Conservation (phyloP, 345 rosid species). For the Rhizophora apiculata region DNA sequence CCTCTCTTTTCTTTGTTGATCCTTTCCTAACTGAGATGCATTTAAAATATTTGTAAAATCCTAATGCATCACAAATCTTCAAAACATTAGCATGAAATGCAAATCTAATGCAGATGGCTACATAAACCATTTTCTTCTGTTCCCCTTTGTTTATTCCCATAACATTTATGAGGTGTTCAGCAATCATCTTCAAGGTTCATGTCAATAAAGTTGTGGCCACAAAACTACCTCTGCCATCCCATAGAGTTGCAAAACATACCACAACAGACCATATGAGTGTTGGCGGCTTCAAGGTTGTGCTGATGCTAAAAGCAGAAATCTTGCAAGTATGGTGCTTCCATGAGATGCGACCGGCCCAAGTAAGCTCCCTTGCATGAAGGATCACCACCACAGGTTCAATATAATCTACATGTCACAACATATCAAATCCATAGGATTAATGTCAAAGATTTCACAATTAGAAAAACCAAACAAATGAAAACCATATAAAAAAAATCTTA, state of each 20-base stretch:
- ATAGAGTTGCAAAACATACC: conserved; percentile 49
- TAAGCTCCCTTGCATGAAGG: conserved; percentile 91
- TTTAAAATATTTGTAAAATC: too few relatives aligned
- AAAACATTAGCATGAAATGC: too few relatives aligned
- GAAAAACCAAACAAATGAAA: not conserved
- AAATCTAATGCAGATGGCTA: too few relatives aligned
- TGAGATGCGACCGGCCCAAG: conserved; percentile 89
- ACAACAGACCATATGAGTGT: conserved; percentile 95
- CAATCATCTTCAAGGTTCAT: too few relatives aligned
- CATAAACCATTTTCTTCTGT: too few relatives aligned
- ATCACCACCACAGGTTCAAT: conserved; percentile 95
- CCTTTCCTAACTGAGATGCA: too few relatives aligned
- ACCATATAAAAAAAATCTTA: not conserved
- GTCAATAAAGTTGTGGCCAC: too few relatives aligned
- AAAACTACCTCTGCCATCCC: too few relatives aligned
- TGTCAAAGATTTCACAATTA: conserved; percentile 13
- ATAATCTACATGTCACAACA: conserved; percentile 56
- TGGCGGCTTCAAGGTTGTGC: conserved; percentile 87
- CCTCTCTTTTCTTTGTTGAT: too few relatives aligned
- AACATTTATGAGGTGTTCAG: too few relatives aligned
- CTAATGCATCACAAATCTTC: too few relatives aligned
- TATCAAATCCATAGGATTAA: conserved; percentile 19
- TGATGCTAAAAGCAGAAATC: conserved; percentile 95
- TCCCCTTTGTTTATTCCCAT: not conserved
- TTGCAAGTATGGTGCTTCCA: conserved; percentile 97